Conservation (phyloP, 805 yeast species). For the Spathaspora boniae region DNA sequence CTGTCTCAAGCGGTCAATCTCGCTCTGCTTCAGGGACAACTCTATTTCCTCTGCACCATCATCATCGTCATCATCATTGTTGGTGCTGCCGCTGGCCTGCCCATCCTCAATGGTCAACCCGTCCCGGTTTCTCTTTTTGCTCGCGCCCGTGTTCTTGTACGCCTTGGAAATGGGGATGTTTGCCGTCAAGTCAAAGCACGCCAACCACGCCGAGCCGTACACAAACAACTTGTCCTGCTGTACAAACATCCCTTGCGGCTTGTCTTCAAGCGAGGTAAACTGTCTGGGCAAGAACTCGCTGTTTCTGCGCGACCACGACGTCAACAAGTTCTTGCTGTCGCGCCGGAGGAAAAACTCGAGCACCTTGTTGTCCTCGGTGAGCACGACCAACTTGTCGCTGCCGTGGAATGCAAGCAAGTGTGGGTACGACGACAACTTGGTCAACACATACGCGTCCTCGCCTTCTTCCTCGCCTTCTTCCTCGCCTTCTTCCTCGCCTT, state of each 20-base stretch:
- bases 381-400: constrained; percentile 51
- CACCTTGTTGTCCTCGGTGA: constrained; percentile 71
- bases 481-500: no score
- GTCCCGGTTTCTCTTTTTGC: constrained; percentile 42
- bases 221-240: constrained; percentile 63
- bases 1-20: constrained; percentile 31
- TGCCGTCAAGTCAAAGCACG: constrained; percentile 62
- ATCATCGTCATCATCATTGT: constrained; percentile 17
- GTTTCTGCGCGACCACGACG: constrained; percentile 78
- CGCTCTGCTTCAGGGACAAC: constrained; percentile 26
- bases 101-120: constrained; percentile 39
- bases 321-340: constrained; percentile 37
- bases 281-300: constrained; percentile 71
- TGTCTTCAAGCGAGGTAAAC: constrained; percentile 54
- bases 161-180: constrained; percentile 48
- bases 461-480: no score
- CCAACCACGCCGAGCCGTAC: constrained; percentile 84
- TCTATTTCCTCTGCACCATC: constrained; percentile 26
- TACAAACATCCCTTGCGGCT: constrained; percentile 68
- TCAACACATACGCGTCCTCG: constrained; percentile 38
- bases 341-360: constrained; percentile 55
- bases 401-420: constrained; percentile 58
- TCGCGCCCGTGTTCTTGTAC: constrained; percentile 21
- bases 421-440: constrained; percentile 57
- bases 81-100: no score